Base-by-base conservation (phyloP, 2,329 filamentous ascomycete genomes). In the Fusarium sp. region DNA sequence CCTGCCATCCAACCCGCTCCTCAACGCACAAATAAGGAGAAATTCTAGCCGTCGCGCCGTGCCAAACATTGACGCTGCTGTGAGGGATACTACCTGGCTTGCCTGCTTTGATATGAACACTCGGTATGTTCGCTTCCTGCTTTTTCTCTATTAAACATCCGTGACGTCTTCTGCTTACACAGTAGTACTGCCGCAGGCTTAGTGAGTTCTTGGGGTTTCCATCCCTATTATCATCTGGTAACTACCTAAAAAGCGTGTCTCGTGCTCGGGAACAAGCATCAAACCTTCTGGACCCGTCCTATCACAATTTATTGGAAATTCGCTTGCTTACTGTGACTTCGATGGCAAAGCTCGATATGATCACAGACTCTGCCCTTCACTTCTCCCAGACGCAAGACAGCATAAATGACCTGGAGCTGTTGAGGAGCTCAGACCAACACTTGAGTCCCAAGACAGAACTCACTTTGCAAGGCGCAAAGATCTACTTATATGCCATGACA, bases 221-320 rank as follows among this genome's bases (percentile, higher is more conserved):
- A 15, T 27, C 31, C 7, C 2, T 3, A 2, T 21, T 37, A 2
- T 37, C 33, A 6, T 5, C 31, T 1, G 3, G 10, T 37, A 16
- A 27, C 31, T 21, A 27, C 5, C 33, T 52, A 3, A 27, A 18
- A 0, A 7, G 33, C 5, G 7, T 52, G 18, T 21, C 18, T 7
- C 31, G 23, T n/a, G 49, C 49, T 25, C 49, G 14, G 0, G 33
- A 52, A 5, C 23, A 10, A n/a, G 49, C 23, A 15, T 52, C 14
- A 52, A 37, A 12, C 2, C 14, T 18, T 37, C 10, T 52, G n/a
- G 49, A 16, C 10, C 14, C 14, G 3, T 12, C 19, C 5, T 2
- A 11, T 2, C 23, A 52, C 10, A 27, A 1, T 2, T 1, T 27
- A 9, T 21, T 52, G 6, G 19, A 52, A 0, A 52, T 52, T 11